phyloP scores from a whole-genome alignment of 805 yeast genomes.

The Hanseniaspora guilliermondii region DNA sequence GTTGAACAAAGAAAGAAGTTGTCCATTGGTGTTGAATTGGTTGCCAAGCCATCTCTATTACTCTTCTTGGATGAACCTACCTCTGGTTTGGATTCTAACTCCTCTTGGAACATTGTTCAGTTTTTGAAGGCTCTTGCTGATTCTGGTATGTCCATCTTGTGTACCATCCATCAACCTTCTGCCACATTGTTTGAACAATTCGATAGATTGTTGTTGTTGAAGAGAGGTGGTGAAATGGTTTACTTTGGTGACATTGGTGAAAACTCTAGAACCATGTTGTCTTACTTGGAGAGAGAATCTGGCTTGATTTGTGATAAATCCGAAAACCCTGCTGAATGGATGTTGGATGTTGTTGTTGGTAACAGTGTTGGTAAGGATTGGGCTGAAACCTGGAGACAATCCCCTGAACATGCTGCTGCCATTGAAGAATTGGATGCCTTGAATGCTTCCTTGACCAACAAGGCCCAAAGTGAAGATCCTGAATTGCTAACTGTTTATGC shows the following conservation, averaged over 20 bases:
- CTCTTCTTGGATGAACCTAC: constrained; percentile 63
- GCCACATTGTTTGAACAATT: constrained; percentile 56
- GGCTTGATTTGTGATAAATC: constrained; percentile 49
- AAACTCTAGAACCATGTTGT: constrained; percentile 43
- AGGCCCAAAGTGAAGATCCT: constrained; percentile 26
- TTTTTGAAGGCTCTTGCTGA: constrained; percentile 54
- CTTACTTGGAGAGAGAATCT: constrained; percentile 60
- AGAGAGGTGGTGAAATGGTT: constrained; percentile 67
- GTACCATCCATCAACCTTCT: constrained; percentile 71
- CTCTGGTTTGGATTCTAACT: constrained; percentile 56
- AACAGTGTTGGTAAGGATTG: constrained; percentile 64
- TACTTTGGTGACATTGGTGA: constrained; percentile 73
- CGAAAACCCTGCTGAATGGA: constrained; percentile 70
- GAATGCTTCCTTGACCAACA: constrained; percentile 34
- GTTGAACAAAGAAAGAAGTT: constrained; percentile 58
- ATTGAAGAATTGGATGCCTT: constrained; percentile 41
- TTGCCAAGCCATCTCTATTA: constrained; percentile 52
- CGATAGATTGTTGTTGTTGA: constrained; percentile 53
- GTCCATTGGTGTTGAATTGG: constrained; percentile 61
- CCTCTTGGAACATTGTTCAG: constrained; percentile 57
- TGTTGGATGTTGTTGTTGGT: constrained; percentile 28
- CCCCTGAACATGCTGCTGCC: constrained; percentile 39
- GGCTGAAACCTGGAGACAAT: constrained; percentile 48
- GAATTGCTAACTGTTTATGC: constrained; percentile 37
- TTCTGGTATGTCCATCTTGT: constrained; percentile 62